Base-by-base conservation (phyloP, 1,284 basidiomycete species). In the Spongiforma sp. region DNA sequence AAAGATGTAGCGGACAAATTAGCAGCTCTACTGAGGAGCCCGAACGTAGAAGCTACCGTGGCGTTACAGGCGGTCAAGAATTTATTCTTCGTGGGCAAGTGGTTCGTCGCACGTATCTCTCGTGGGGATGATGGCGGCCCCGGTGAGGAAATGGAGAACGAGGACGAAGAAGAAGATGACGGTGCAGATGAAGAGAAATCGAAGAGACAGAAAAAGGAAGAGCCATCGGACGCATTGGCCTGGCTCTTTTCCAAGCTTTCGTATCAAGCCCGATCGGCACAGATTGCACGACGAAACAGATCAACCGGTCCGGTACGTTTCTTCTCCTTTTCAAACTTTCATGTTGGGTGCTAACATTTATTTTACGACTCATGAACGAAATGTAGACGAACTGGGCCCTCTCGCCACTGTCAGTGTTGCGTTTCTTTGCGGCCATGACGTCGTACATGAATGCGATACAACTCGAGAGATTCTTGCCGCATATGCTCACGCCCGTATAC, bases 171-270 rank as follows among this genome's bases (percentile, higher is more conserved):
- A 9, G 68, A 53, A 10, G 70, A 69, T 37, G 73, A 72, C 9
- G 69, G 65, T 8, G 59, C 26, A 1, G 68, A 77, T 72, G 73
- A 68, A 2, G 63, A 39, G 76, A 73, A 71, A 74, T 19, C 68
- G 70, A n/a, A 74, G 72, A 24, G 65, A 52, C 19, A 30, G 28
- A n/a, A 52, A 30, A 30, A 21, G 50, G 28, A 52, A 69, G 57
- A 75, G 66, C 68, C 73, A n/a, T 75, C 77, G 10, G 88, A 92
- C 69, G 91, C 90, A 0, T 81, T 99, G 2, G 87, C 93, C 1
- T 99, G 96, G 95, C 79, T 99, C 48, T 98, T 98, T 82, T 95
- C 95, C 24, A 93, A 93, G 69, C 82, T 99, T 52, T 98, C 96
- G 0, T 97, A 94, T 79, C 91, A 97, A 75, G 88, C 92, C 19